Evolutionary conservation across 2,329 filamentous ascomycete species (phyloP).

Genomic region (Curvularia sp.): DNA sequence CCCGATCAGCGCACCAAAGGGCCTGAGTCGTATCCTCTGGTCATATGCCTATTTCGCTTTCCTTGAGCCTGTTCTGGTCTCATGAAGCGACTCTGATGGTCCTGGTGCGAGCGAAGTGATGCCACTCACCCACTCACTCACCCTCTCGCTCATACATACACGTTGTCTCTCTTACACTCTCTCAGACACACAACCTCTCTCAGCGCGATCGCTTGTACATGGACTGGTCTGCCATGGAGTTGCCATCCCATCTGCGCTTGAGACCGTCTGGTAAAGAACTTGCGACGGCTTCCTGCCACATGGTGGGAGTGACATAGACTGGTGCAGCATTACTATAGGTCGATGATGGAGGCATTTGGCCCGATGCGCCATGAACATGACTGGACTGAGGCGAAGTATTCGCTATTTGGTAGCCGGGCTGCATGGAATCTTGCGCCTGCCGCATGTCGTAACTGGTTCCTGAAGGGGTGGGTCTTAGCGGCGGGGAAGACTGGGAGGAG

Average conservation of each 20-base stretch:
- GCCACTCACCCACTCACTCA: too few relatives aligned
- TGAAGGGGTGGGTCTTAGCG: constrained; percentile 54
- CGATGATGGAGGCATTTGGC: constrained; percentile 46
- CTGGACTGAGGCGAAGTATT: constrained; percentile 48
- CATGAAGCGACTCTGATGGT: constrained; percentile 1
- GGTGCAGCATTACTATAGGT: constrained; percentile 43
- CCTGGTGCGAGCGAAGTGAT: not conserved
- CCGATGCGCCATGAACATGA: constrained; percentile 36
- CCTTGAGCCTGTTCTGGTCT: constrained; percentile 1
- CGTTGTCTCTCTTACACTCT: not conserved
- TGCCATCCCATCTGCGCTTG: constrained; percentile 57
- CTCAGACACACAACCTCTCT: constrained; percentile 11
- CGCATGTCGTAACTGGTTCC: constrained; percentile 50
- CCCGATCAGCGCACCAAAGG: not conserved
- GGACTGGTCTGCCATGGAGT: constrained; percentile 48
- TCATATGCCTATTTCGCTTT: constrained; percentile 5
- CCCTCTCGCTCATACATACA: not conserved
- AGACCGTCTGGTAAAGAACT: constrained; percentile 52
- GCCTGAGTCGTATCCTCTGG: not conserved
- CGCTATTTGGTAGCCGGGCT: constrained; percentile 45
- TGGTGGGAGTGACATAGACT: constrained; percentile 57
- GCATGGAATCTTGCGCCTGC: constrained; percentile 44
- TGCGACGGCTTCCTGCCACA: constrained; percentile 61
- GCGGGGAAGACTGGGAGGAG: constrained; percentile 54
- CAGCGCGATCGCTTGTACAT: constrained; percentile 51